Conservation (phyloP, 2,329 filamentous ascomycete species). For the Coniella lustricola region DNA sequence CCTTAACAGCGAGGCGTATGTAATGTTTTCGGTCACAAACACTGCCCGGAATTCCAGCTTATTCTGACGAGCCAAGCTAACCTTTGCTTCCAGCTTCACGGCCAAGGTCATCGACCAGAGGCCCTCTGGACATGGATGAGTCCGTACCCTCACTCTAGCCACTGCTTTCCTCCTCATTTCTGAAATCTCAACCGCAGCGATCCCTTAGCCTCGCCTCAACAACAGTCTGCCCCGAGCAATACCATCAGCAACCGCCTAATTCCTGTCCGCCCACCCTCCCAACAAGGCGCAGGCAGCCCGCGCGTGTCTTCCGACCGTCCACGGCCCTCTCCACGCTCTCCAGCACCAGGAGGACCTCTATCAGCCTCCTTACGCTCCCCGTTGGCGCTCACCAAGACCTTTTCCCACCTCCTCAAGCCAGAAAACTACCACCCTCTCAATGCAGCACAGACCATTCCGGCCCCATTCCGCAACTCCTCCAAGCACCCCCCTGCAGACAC, state of each 20-base stretch:
- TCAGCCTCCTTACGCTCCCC: conserved; percentile 15
- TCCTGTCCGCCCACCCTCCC: conserved; percentile 17
- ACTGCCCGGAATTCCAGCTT: too few species aligned
- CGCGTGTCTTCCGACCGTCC: conserved; percentile 21
- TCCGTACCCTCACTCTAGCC: conserved; percentile 36
- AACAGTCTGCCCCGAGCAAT: too few species aligned
- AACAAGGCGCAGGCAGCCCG: conserved; percentile 17
- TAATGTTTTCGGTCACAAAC: too few species aligned
- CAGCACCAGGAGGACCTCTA: conserved; percentile 21
- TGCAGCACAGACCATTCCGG: conserved; percentile 49
- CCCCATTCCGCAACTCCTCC: conserved; percentile 62
- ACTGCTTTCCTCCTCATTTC: not conserved
- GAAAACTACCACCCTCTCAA: conserved; percentile 79
- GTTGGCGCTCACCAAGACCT: conserved; percentile 55
- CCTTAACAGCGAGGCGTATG: conserved; percentile 30
- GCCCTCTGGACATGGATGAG: conserved; percentile 71
- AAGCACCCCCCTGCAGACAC: conserved; percentile 57
- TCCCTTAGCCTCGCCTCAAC: conserved; percentile 19
- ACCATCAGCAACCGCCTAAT: conserved; percentile 16
- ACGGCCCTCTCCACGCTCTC: conserved; percentile 23
- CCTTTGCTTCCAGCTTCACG: conserved; percentile 38
- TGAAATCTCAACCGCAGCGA: conserved; percentile 18
- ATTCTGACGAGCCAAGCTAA: conserved; percentile 14
- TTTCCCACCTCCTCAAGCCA: conserved; percentile 71
- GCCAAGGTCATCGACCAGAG: conserved; percentile 65